phyloP scores from a whole-genome alignment of 179 eudicot genomes.

The Nepenthes alata region DNA sequence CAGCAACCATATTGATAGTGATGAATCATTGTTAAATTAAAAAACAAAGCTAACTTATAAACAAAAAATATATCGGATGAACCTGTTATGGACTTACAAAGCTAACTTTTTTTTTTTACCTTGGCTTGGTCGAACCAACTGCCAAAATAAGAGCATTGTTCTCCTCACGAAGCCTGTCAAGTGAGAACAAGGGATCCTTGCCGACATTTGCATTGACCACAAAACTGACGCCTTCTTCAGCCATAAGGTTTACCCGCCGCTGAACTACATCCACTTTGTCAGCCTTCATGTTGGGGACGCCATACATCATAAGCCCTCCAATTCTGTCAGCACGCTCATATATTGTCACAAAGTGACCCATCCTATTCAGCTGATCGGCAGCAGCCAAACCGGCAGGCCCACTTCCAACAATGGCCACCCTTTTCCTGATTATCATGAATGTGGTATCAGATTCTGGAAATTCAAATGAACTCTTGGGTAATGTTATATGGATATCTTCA shows the following conservation, averaged over 20 bases:
- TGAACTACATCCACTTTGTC: constrained; percentile 81
- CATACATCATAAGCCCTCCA: constrained; percentile 99
- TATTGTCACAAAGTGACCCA: constrained; percentile 88
- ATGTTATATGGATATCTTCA: neutral
- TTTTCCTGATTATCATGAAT: constrained; percentile 43
- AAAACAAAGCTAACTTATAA: neutral
- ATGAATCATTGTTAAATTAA: neutral
- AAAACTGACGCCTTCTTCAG: constrained; percentile 69
- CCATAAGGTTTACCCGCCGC: constrained; percentile 86
- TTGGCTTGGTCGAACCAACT: constrained; percentile 92
- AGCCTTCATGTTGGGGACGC: constrained; percentile 97
- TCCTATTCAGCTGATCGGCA: constrained; percentile 87
- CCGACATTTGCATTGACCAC: constrained; percentile 87
- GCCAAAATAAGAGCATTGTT: constrained; percentile 82
- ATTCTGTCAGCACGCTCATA: constrained; percentile 91
- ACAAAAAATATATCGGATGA: neutral
- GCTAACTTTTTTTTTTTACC: constrained; percentile 21
- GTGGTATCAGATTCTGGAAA: neutral
- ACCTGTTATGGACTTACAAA: too few species aligned
- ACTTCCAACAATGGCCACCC: constrained; percentile 79
- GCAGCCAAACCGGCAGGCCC: constrained; percentile 99
- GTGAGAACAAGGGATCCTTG: constrained; percentile 54
- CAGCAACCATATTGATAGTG: constrained; percentile 5
- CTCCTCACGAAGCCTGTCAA: constrained; percentile 53
- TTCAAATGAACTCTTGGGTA: too few species aligned